A percentile compares a stretch with the other conserved stretches of the same genome.
Conservation (phyloP, 2,329 filamentous ascomycete species). For the Colletotrichum lentis region DNA sequence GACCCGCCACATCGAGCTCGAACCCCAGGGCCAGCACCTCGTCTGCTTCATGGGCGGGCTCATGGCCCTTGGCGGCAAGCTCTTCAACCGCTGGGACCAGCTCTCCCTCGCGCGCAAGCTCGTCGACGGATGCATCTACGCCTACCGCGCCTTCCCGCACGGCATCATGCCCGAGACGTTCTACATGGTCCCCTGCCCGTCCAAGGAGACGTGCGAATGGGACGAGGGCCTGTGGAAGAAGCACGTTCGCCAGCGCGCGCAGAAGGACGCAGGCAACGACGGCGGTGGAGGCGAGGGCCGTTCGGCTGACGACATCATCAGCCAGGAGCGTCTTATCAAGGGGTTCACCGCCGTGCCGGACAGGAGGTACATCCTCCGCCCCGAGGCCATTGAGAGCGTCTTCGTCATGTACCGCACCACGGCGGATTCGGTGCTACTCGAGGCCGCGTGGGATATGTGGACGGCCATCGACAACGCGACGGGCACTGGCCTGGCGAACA, state of each 20-base stretch:
- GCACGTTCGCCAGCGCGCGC: slow-evolving; percentile 40
- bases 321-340: slow-evolving; percentile 40
- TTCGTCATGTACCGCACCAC: slow-evolving; percentile 73
- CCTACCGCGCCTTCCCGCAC: slow-evolving; percentile 61
- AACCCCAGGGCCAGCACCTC: slow-evolving; percentile 63
- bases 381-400: slow-evolving; percentile 73
- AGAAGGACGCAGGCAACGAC: slow-evolving; percentile 43
- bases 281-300: slow-evolving; percentile 16
- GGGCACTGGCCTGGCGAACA: slow-evolving; percentile 59
- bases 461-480: slow-evolving; percentile 60
- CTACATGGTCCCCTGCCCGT: slow-evolving; percentile 54
- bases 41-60: slow-evolving; percentile 76
- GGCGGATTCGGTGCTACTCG: slow-evolving; percentile 61
- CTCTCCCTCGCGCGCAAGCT: slow-evolving; percentile 58
- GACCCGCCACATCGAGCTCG: slow-evolving; percentile 51
- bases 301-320: slow-evolving; percentile 42
- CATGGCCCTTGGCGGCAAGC: slow-evolving; percentile 71
- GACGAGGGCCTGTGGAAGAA: slow-evolving; percentile 47
- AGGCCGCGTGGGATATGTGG: slow-evolving; percentile 71
- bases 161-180: slow-evolving; percentile 69
- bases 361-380: slow-evolving; percentile 62
- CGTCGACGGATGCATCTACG: slow-evolving; percentile 66
- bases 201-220: slow-evolving; percentile 43
- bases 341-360: slow-evolving; percentile 44
- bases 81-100: slow-evolving; percentile 62